These are phyloP conservation scores for Mucor circinelloides DNA, from an alignment of 371 early-diverging fungal species.

Conservation along the genomic window DNA sequence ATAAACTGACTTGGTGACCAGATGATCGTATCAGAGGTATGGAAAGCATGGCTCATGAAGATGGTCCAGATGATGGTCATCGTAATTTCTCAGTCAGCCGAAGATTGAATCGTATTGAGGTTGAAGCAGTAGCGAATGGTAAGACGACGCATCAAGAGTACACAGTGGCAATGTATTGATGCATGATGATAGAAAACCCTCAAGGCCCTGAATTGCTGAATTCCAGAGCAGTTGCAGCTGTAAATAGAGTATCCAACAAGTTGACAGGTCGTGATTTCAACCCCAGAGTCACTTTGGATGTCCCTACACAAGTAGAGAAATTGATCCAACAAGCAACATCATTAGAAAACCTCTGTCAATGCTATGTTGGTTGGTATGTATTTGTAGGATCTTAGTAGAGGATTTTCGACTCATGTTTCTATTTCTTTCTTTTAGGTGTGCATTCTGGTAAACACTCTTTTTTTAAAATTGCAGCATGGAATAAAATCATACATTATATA, in stretches of 20 bases:
- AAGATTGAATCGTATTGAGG: slow-evolving; percentile 49
- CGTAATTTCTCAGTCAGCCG: slow-evolving; percentile 53
- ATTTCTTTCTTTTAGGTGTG: slow-evolving; percentile 10
- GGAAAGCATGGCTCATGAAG: slow-evolving; percentile 40
- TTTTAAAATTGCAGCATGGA: background rate
- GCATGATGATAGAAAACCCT: slow-evolving; percentile 35
- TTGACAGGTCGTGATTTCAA: slow-evolving; percentile 93
- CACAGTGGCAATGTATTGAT: background rate
- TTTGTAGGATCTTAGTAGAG: background rate
- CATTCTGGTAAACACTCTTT: slow-evolving; percentile 13
- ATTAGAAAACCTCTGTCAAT: slow-evolving; percentile 93
- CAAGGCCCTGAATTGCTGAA: slow-evolving; percentile 55
- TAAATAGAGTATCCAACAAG: slow-evolving; percentile 76
- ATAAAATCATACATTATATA: background rate
- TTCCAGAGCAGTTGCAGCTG: slow-evolving; percentile 61
- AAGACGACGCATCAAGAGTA: too few species aligned
- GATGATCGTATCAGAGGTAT: slow-evolving; percentile 47
- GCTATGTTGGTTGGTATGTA: slow-evolving; percentile 96
- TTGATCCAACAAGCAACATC: slow-evolving; percentile 95
- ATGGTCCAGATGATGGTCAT: slow-evolving; percentile 46
- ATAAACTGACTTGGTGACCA: background rate
- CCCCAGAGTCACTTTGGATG: slow-evolving; percentile 78
- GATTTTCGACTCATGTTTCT: background rate
- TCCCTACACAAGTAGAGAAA: slow-evolving; percentile 87
- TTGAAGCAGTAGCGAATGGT: slow-evolving; percentile 55